Evolutionary conservation across 345 rosid genomes (phyloP).

Genomic region (Aquilaria yunnanensis): DNA sequence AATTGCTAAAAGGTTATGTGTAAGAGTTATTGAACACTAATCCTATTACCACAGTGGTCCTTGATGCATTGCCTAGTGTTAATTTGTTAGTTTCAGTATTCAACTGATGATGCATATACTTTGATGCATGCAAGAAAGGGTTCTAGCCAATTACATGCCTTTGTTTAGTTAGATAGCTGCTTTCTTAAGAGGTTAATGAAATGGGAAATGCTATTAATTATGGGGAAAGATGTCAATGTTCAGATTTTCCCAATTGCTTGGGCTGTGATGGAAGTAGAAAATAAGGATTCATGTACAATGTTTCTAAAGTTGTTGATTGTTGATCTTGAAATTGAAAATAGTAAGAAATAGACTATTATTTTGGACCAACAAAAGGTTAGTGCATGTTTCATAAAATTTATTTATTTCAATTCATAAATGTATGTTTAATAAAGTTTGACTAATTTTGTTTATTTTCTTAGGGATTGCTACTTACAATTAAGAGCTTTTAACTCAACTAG

Average conservation of each 20-base stretch:
- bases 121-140: not conserved
- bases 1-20: not conserved
- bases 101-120: not conserved
- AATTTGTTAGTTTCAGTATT: not conserved
- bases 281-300: not conserved
- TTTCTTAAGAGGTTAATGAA: not conserved
- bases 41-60: not conserved
- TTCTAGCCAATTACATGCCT: not conserved
- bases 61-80: not conserved
- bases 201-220: not conserved
- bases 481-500: not conserved
- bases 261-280: not conserved
- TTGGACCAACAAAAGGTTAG: not conserved
- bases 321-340: not conserved
- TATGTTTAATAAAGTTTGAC: not conserved
- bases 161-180: not conserved
- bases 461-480: not conserved
- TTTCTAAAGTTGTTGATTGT: not conserved
- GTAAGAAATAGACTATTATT: not conserved
- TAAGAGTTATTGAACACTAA: not conserved
- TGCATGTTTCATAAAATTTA: not conserved
- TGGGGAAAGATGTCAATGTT: conserved; percentile 1
- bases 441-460: not conserved
- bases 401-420: not conserved
- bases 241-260: conserved; percentile 2